phyloP scores from a whole-genome alignment of 257 asterid species.

The Eucommia ulmoides region DNA sequence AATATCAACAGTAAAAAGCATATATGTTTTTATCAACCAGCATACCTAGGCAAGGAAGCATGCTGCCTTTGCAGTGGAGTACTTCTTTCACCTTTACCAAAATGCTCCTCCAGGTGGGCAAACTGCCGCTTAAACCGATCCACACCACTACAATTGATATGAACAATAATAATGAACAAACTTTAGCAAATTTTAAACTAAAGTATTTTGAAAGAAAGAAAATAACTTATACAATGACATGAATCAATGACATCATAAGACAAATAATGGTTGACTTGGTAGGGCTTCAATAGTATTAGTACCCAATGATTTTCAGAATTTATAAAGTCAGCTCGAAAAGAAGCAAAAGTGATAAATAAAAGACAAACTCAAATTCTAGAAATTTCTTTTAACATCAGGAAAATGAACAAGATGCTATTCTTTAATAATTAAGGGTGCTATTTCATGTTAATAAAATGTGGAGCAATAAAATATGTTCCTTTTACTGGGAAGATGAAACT shows the following conservation, averaged over 20 bases:
- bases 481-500: neutral
- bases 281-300: too few species aligned
- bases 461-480: neutral
- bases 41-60: constrained; percentile 1
- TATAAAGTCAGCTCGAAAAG: too few species aligned
- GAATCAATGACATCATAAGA: too few species aligned
- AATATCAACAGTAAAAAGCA: too few species aligned
- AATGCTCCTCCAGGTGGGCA: constrained; percentile 3
- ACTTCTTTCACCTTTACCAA: constrained; percentile 3
- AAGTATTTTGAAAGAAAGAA: too few species aligned
- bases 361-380: neutral
- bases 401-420: neutral
- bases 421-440: too few species aligned
- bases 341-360: neutral
- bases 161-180: neutral
- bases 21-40: neutral
- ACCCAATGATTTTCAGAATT: too few species aligned
- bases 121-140: constrained; percentile 24
- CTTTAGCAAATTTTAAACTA: too few species aligned
- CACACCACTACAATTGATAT: constrained; percentile 53
- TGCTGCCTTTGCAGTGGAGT: neutral
- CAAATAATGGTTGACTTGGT: too few species aligned
- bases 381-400: neutral
- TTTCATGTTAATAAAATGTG: too few species aligned
- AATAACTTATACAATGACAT: too few species aligned